Conservation (phyloP, 306 rosid genomes). For the Cucumis melo region DNA sequence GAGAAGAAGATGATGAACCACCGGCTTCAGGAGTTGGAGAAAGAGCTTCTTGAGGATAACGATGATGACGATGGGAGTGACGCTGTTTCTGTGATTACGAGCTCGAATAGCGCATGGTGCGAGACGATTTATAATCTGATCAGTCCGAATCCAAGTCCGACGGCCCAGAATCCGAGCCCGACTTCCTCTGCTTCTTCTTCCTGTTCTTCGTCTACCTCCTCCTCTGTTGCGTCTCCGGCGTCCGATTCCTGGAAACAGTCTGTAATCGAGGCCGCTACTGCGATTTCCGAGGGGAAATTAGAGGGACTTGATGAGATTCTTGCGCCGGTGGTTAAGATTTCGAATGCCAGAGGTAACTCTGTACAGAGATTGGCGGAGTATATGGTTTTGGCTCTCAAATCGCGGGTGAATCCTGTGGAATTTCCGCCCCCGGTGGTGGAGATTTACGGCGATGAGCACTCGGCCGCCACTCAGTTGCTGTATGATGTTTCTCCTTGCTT, state of each 20-base stretch:
- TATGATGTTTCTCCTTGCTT: conserved; percentile 44
- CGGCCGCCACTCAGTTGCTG: conserved; percentile 57
- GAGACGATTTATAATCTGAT: conserved; percentile 70
- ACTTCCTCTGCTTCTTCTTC: conserved; percentile 49
- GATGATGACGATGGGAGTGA: conserved; percentile 54
- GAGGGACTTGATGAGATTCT: conserved; percentile 56
- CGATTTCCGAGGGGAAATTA: conserved; percentile 55
- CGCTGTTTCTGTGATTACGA: conserved; percentile 47
- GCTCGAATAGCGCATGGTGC: conserved; percentile 45
- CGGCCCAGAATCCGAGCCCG: conserved; percentile 21
- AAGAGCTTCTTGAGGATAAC: conserved; percentile 65
- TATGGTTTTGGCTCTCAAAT: conserved; percentile 55
- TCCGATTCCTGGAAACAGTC: conserved; percentile 35
- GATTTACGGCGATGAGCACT: conserved; percentile 40
- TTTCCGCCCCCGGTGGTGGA: conserved; percentile 31
- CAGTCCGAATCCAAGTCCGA: background rate
- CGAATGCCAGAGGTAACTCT: conserved; percentile 22
- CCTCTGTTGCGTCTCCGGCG: conserved; percentile 52
- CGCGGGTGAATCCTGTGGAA: conserved; percentile 29
- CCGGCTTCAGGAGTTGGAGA: conserved; percentile 61
- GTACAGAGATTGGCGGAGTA: conserved; percentile 33
- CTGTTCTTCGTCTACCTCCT: conserved; percentile 34
- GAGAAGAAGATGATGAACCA: conserved; percentile 45
- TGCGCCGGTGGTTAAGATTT: conserved; percentile 18
- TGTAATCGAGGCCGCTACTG: conserved; percentile 65